These are phyloP conservation scores for Durio zibethinus DNA, from an alignment of 345 rosid genomes.

Conservation along the genomic window DNA sequence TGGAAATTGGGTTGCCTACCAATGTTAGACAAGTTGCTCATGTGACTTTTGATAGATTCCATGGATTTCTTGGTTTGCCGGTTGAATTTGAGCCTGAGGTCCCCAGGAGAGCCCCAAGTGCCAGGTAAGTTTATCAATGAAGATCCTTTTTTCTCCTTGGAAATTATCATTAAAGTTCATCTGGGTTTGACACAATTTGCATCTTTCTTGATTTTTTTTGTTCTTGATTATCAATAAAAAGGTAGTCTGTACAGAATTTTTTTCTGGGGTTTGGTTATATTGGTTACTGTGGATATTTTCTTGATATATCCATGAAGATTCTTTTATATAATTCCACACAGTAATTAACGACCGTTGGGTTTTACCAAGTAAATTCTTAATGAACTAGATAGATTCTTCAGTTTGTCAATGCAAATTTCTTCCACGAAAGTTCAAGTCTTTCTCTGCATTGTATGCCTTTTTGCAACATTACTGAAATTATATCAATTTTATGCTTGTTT, in stretches of 20 bases:
- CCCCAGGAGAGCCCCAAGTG: conserved; percentile 90
- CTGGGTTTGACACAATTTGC: conserved; percentile 3
- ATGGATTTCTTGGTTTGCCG: conserved; percentile 97
- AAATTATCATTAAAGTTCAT: conserved; percentile 6
- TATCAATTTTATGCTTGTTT: conserved; percentile 4
- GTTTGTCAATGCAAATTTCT: neutral
- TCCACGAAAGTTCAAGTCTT: neutral
- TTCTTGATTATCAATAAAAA: neutral
- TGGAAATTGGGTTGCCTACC: conserved; percentile 97
- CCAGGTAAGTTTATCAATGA: conserved; percentile 48
- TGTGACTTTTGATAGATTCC: conserved; percentile 97
- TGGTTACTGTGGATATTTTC: neutral
- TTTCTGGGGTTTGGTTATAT: conserved; percentile 6
- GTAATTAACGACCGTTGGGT: neutral
- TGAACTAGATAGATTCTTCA: neutral
- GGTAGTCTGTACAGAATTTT: neutral
- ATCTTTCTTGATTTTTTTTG: neutral
- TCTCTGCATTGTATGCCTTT: neutral
- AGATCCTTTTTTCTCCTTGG: neutral
- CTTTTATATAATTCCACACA: neutral
- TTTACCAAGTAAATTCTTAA: neutral
- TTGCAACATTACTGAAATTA: neutral
- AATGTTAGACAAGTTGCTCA: conserved; percentile 96
- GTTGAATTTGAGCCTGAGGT: conserved; percentile 98
- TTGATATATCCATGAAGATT: too few relatives aligned